phyloP scores from a whole-genome alignment of 2,329 filamentous ascomycete genomes.

The Fusarium torulosum region DNA sequence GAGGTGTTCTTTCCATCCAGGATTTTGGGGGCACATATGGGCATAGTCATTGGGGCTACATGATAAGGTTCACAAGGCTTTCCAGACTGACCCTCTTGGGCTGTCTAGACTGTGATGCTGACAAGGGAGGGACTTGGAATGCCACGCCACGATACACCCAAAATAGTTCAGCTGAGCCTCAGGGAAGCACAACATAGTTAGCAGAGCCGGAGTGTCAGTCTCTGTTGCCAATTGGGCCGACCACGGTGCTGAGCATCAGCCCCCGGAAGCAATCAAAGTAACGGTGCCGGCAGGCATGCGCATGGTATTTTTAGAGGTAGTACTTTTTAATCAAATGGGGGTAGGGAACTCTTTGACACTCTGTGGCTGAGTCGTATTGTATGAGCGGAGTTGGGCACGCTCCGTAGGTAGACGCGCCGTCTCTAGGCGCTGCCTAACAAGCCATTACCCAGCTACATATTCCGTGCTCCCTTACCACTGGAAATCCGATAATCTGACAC shows the following conservation, averaged over 20 bases:
- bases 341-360: slow-evolving; percentile 1
- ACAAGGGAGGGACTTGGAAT: neutral
- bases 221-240: neutral
- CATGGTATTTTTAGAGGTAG: neutral
- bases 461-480: neutral
- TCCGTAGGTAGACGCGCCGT: neutral
- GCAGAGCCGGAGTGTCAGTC: neutral
- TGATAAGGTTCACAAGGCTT: neutral
- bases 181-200: no score
- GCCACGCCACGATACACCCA: neutral
- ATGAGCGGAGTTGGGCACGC: neutral
- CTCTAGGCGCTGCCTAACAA: neutral
- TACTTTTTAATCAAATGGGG: neutral
- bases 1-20: neutral
- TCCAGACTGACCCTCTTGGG: neutral
- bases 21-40: neutral
- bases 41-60: neutral
- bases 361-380: neutral
- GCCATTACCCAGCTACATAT: neutral
- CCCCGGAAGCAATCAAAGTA: neutral
- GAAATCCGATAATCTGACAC: neutral
- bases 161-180: slow-evolving; percentile 1
- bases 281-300: neutral
- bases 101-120: neutral
- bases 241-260: neutral